Conservation (phyloP, 768 basidiomycete genomes). For the Tulasnella sp. region DNA sequence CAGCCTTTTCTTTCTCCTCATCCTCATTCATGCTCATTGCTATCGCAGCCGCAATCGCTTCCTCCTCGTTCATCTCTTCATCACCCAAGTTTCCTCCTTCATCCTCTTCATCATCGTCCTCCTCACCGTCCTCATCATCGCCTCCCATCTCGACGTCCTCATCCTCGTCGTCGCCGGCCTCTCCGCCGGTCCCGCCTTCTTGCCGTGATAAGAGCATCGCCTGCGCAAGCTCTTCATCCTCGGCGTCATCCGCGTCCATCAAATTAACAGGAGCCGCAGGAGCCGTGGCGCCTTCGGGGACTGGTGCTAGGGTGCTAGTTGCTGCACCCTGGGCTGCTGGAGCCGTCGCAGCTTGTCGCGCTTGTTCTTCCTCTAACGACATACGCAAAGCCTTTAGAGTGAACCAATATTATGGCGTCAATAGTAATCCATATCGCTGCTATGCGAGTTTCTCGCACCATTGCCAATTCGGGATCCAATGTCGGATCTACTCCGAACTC, state of each 20-base stretch:
- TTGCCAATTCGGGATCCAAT: constrained; percentile 91
- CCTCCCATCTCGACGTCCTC: constrained; percentile 40
- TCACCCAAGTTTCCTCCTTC: constrained; percentile 33
- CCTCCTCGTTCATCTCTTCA: constrained; percentile 70
- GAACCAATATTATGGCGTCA: no score
- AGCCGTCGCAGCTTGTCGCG: constrained; percentile 46
- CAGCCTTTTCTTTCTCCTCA: constrained; percentile 34
- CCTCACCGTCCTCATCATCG: constrained; percentile 37
- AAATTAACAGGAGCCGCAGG: constrained; percentile 20
- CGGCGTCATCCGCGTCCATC: constrained; percentile 46
- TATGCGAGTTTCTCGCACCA: constrained; percentile 44
- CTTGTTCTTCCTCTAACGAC: constrained; percentile 93
- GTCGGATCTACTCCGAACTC: constrained; percentile 92
- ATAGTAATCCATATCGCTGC: not conserved
- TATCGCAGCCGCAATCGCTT: constrained; percentile 82
- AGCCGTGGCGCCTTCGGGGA: constrained; percentile 27
- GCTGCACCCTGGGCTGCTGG: constrained; percentile 23
- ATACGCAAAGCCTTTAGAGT: constrained; percentile 90
- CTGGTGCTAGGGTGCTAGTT: constrained; percentile 28
- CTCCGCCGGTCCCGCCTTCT: constrained; percentile 32
- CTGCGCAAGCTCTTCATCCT: constrained; percentile 63
- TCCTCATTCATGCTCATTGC: constrained; percentile 81
- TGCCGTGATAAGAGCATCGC: constrained; percentile 64
- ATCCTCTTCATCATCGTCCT: constrained; percentile 37
- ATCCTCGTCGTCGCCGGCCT: constrained; percentile 23